These are phyloP conservation scores for Aspergillus arachidicola DNA, from an alignment of 2,329 filamentous ascomycete species.

Conservation along the genomic window DNA sequence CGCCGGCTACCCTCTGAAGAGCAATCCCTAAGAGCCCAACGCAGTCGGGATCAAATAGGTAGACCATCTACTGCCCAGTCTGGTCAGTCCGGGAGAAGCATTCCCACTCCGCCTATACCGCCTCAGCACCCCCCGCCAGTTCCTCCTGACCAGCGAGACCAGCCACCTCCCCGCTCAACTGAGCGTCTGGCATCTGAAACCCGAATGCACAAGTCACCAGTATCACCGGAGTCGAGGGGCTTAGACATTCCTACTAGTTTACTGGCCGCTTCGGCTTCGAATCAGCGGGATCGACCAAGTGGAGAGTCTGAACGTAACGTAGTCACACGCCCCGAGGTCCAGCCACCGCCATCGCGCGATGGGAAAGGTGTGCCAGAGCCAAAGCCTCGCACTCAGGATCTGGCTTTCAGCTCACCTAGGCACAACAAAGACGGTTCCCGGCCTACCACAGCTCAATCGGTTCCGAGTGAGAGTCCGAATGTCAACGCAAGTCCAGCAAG, in stretches of 20 bases:
- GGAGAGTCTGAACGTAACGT: constrained; percentile 22
- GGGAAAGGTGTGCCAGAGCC: constrained; percentile 25
- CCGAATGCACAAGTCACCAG: constrained; percentile 18
- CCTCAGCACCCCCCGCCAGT: constrained; percentile 29
- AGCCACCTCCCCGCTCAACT: constrained; percentile 26
- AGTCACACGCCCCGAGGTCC: constrained; percentile 24
- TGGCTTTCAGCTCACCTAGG: constrained; percentile 21
- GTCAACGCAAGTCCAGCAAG: constrained; percentile 24
- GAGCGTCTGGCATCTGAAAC: constrained; percentile 25
- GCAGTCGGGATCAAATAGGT: constrained; percentile 44
- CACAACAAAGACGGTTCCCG: constrained; percentile 31
- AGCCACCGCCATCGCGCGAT: constrained; percentile 33
- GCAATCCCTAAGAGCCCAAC: constrained; percentile 36
- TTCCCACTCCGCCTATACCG: constrained; percentile 33
- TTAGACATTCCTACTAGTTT: constrained; percentile 24
- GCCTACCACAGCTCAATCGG: constrained; percentile 33
- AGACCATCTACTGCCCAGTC: constrained; percentile 40
- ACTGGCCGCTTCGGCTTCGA: constrained; percentile 13
- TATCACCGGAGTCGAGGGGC: constrained; percentile 26
- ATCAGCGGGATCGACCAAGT: constrained; percentile 15
- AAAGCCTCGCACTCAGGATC: constrained; percentile 22
- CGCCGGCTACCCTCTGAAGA: constrained; percentile 41
- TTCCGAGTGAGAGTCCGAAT: constrained; percentile 25
- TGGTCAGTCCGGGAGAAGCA: constrained; percentile 36
- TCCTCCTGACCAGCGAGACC: constrained; percentile 25